Conservation (phyloP, 441 rosid species). For the Erodium trifolium region DNA sequence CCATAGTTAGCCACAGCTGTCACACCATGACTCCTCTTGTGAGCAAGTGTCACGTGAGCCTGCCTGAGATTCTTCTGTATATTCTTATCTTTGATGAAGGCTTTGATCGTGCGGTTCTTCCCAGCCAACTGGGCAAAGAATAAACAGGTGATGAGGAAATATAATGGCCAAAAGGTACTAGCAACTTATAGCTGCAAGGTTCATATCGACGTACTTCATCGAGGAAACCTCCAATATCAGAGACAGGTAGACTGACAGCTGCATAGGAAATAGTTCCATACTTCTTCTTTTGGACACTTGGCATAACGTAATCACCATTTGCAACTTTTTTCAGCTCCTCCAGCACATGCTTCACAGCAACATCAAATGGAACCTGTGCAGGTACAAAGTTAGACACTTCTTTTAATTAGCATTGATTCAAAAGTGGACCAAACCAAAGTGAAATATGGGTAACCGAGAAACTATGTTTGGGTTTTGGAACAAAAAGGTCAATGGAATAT, state of each 20-base stretch:
- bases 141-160: not conserved
- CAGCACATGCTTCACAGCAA: conserved; percentile 53
- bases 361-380: conserved; percentile 70
- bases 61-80: conserved; percentile 38
- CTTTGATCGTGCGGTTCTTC: conserved; percentile 35
- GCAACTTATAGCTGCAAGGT: too few species aligned
- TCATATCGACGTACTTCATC: conserved; percentile 39
- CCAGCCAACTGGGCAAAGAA: conserved; percentile 42
- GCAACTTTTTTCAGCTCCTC: conserved; percentile 65
- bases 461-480: not conserved
- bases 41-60: conserved; percentile 87
- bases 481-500: not conserved
- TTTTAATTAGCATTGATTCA: not conserved
- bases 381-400: too few species aligned
- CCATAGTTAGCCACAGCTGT: conserved; percentile 65
- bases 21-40: conserved; percentile 88
- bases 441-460: not conserved
- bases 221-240: conserved; percentile 47
- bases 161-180: too few species aligned
- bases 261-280: conserved; percentile 67
- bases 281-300: conserved; percentile 57
- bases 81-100: conserved; percentile 48
- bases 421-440: not conserved
- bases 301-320: conserved; percentile 57
- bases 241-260: conserved; percentile 58